phyloP scores from a whole-genome alignment of 2,329 filamentous ascomycete genomes.

The Aspergillus fructus region DNA sequence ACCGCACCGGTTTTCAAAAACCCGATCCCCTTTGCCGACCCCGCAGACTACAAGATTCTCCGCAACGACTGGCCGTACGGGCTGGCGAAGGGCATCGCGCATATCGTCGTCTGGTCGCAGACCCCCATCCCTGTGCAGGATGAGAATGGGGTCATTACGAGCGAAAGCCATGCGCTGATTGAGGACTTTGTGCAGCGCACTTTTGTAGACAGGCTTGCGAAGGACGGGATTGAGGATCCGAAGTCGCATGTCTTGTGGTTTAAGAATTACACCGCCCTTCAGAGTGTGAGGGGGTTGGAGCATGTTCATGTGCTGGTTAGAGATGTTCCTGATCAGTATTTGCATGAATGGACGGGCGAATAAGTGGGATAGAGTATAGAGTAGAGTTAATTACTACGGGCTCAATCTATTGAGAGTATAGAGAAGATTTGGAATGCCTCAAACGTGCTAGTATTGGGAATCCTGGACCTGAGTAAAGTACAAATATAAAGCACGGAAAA shows the following conservation, averaged over 20 bases:
- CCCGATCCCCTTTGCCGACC: slow-evolving; percentile 53
- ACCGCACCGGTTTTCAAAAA: slow-evolving; percentile 38
- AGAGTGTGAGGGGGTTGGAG: slow-evolving; percentile 60
- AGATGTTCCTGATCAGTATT: slow-evolving; percentile 46
- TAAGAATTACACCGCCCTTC: slow-evolving; percentile 62
- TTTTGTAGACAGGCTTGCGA: slow-evolving; percentile 48
- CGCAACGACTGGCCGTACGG: slow-evolving; percentile 67
- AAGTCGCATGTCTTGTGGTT: slow-evolving; percentile 60
- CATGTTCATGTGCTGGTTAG: slow-evolving; percentile 57
- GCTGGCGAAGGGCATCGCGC: slow-evolving; percentile 52
- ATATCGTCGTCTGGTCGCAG: slow-evolving; percentile 60
- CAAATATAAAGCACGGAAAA: not conserved
- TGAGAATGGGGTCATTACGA: slow-evolving; percentile 50
- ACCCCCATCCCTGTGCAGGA: slow-evolving; percentile 49
- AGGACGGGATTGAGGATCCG: slow-evolving; percentile 35
- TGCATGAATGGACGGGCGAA: slow-evolving; percentile 47
- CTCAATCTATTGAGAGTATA: too few species aligned
- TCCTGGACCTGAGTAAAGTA: slow-evolving; percentile 15
- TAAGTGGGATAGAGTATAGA: not conserved
- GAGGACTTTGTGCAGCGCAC: slow-evolving; percentile 50
- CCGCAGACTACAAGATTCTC: slow-evolving; percentile 56
- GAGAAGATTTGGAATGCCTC: not conserved
- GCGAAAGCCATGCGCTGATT: slow-evolving; percentile 49
- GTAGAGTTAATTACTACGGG: not conserved
- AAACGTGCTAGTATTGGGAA: slow-evolving; percentile 20